Conservation (phyloP, 129 eudicot species). For the Silybum marianum region DNA sequence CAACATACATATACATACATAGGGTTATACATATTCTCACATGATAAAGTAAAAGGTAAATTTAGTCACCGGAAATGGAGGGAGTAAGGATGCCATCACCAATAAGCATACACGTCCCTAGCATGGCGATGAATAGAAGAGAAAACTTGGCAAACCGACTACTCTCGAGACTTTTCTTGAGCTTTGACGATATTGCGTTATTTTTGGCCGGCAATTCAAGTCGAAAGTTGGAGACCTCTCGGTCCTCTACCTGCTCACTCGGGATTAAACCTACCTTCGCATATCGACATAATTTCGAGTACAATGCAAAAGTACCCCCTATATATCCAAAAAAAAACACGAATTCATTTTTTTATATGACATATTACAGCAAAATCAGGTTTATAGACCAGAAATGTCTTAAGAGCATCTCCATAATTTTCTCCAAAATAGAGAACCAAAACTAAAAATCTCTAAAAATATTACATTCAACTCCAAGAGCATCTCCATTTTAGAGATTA, state of each 20-base stretch:
- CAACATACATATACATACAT: background rate
- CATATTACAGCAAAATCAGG: background rate
- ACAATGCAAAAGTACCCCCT: constrained; percentile 94
- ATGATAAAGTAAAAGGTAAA: background rate
- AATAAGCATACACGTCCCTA: constrained; percentile 76
- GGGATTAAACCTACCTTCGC: constrained; percentile 76
- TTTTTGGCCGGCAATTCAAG: constrained; percentile 52
- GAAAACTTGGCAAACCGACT: constrained; percentile 53
- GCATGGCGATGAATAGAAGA: constrained; percentile 67
- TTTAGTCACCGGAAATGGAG: constrained; percentile 63
- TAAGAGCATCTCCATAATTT: too few relatives aligned
- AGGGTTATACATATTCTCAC: background rate
- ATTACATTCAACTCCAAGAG: too few relatives aligned
- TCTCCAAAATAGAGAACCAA: too few relatives aligned
- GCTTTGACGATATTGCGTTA: constrained; percentile 42
- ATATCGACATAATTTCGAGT: constrained; percentile 73
- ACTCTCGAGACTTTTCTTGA: constrained; percentile 52
- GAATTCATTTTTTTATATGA: background rate
- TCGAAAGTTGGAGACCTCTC: constrained; percentile 54
- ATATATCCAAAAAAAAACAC: background rate
- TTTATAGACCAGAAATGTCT: background rate
- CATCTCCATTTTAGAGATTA: too few relatives aligned
- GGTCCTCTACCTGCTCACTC: constrained; percentile 62
- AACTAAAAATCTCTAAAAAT: too few relatives aligned
- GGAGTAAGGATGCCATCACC: constrained; percentile 91